Conservation (phyloP, 2,329 filamentous ascomycete genomes). For the Colletotrichum karsti region DNA sequence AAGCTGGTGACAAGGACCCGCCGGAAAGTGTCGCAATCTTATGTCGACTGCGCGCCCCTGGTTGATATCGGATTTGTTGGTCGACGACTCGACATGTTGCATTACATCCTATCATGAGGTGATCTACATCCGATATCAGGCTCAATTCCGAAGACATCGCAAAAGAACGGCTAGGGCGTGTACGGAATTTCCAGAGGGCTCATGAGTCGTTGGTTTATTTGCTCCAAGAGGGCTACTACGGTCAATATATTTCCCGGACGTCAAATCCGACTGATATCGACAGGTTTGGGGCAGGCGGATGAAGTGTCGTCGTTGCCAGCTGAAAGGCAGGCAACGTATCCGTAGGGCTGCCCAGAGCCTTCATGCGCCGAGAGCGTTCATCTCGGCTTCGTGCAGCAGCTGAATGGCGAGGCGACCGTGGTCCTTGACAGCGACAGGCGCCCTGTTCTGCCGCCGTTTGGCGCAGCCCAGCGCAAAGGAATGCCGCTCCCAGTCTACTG, state of each 20-base stretch:
- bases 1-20: conserved; percentile 13
- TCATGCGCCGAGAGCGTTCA: background rate
- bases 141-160: background rate
- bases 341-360: background rate
- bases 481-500: conserved; percentile 10
- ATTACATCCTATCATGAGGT: conserved; percentile 2
- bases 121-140: conserved; percentile 13
- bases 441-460: background rate
- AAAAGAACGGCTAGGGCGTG: background rate
- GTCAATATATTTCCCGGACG: no score
- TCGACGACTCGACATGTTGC: background rate
- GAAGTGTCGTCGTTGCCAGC: background rate
- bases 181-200: background rate
- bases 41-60: background rate
- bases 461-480: background rate
- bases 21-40: conserved; percentile 2
- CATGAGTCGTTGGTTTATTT: background rate
- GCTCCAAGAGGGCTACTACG: background rate
- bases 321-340: background rate
- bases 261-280: no score
- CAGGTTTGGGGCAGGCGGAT: background rate
- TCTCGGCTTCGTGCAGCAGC: background rate
- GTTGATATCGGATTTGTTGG: conserved; percentile 3
- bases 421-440: background rate
- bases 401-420: conserved; percentile 16